Conservation (phyloP, 2,329 filamentous ascomycete species). For the Metarhizium brunneum region DNA sequence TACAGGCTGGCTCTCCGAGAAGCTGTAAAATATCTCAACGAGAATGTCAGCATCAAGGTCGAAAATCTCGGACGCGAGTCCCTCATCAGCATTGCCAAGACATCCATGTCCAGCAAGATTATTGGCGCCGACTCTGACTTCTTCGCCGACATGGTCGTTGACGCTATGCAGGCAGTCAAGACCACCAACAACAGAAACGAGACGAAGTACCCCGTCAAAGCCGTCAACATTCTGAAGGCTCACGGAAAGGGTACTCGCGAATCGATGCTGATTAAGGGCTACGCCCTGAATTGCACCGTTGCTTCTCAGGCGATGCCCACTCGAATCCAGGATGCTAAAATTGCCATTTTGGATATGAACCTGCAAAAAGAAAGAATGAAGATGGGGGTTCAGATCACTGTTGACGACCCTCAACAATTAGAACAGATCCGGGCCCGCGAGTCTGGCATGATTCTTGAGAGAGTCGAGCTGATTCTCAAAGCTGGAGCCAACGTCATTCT, state of each 20-base stretch:
- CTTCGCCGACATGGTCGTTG: constrained; percentile 94
- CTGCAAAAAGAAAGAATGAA: constrained; percentile 99
- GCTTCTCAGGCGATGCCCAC: constrained; percentile 98
- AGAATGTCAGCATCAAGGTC: constrained; percentile 94
- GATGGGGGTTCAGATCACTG: constrained; percentile 94
- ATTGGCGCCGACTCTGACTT: constrained; percentile 94
- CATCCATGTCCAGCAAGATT: constrained; percentile 98
- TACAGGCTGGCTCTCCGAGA: constrained; percentile 93
- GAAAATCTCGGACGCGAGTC: constrained; percentile 85
- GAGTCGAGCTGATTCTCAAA: constrained; percentile 96
- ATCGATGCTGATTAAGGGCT: constrained; percentile 87
- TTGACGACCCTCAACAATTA: constrained; percentile 93
- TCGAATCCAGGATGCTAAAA: constrained; percentile 85
- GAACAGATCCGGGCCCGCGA: constrained; percentile 95
- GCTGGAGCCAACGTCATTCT: constrained; percentile 91
- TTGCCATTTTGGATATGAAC: constrained; percentile 95
- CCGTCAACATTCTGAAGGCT: constrained; percentile 96
- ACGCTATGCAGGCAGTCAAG: constrained; percentile 93
- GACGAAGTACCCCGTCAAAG: constrained; percentile 95
- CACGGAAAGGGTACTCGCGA: constrained; percentile 89
- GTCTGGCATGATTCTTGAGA: constrained; percentile 84
- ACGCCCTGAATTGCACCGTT: constrained; percentile 96
- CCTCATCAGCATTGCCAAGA: constrained; percentile 91
- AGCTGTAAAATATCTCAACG: constrained; percentile 97
- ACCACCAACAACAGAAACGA: constrained; percentile 84